A percentile compares a stretch with the other conserved stretches of the same genome.
phyloP scores from a whole-genome alignment of 1,139 yeast species.

The Geotrichum restrictum region DNA sequence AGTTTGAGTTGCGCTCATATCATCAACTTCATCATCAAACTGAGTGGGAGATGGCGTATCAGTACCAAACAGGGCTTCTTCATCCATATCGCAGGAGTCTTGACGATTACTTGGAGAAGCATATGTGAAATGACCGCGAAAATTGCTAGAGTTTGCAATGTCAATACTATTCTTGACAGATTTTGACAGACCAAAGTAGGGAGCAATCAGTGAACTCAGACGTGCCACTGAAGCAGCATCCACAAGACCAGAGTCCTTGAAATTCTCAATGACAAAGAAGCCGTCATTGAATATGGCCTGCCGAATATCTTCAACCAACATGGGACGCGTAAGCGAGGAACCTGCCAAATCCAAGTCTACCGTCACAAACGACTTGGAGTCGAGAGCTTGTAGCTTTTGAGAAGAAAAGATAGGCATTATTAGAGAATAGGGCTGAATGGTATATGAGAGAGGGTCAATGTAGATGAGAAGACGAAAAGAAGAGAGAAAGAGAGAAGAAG shows the following conservation, averaged over 20 bases:
- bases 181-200: slow-evolving; percentile 5
- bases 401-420: slow-evolving; percentile 6
- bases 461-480: not conserved
- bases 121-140: slow-evolving; percentile 14
- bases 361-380: slow-evolving; percentile 3
- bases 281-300: slow-evolving; percentile 19
- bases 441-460: not conserved
- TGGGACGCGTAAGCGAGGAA: slow-evolving; percentile 14
- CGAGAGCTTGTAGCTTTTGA: not conserved
- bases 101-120: not conserved
- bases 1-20: slow-evolving; percentile 5
- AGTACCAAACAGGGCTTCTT: slow-evolving; percentile 12
- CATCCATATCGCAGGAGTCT: not conserved
- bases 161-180: not conserved
- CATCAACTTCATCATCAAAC: slow-evolving; percentile 7
- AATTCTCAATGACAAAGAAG: slow-evolving; percentile 16
- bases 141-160: slow-evolving; percentile 16
- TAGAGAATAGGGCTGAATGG: not conserved
- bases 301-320: slow-evolving; percentile 12
- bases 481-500: not conserved
- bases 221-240: not conserved
- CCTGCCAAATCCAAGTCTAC: slow-evolving; percentile 17
- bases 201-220: not conserved
- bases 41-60: slow-evolving; percentile 10
- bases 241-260: not conserved